Evolutionary conservation across 305 asterid genomes (phyloP).

Genomic region (Fraxinus floribunda): DNA sequence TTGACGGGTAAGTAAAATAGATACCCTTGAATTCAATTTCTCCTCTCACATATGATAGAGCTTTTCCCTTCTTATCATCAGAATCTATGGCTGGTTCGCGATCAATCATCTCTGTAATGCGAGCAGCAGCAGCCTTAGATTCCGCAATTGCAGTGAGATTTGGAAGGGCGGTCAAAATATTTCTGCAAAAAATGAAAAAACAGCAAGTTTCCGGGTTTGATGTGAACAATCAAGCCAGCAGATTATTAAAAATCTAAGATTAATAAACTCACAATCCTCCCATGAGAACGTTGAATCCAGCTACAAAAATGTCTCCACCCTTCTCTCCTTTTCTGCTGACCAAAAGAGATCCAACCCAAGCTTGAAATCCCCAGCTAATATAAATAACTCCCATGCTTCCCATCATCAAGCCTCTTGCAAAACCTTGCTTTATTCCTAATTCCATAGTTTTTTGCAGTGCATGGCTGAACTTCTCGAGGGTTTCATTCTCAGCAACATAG

Average conservation of each 20-base stretch:
- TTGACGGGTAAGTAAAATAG: constrained; percentile 68
- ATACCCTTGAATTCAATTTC: constrained; percentile 60
- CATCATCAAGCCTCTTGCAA: constrained; percentile 76
- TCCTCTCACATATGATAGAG: constrained; percentile 74
- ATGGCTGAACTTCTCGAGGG: constrained; percentile 56
- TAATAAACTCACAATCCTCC: constrained; percentile 68
- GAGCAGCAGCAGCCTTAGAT: constrained; percentile 68
- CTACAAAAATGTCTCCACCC: constrained; percentile 75
- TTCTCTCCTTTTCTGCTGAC: constrained; percentile 63
- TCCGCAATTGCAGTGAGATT: constrained; percentile 74
- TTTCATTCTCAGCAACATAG: constrained; percentile 58
- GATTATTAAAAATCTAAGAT: constrained; percentile 31
- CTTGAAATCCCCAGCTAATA: constrained; percentile 66
- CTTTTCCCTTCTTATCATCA: constrained; percentile 70
- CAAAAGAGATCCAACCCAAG: constrained; percentile 71
- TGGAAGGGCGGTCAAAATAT: constrained; percentile 45
- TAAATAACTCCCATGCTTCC: constrained; percentile 86
- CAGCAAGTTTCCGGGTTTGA: neutral
- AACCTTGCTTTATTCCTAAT: constrained; percentile 69
- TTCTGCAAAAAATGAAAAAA: constrained; percentile 25
- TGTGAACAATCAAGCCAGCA: neutral
- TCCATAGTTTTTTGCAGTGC: constrained; percentile 63
- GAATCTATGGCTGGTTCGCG: constrained; percentile 52
- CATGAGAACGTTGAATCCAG: constrained; percentile 85
- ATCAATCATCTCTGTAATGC: constrained; percentile 76